Base-by-base conservation (phyloP, 2,329 filamentous ascomycete genomes). In the Penicillium concentricum region DNA sequence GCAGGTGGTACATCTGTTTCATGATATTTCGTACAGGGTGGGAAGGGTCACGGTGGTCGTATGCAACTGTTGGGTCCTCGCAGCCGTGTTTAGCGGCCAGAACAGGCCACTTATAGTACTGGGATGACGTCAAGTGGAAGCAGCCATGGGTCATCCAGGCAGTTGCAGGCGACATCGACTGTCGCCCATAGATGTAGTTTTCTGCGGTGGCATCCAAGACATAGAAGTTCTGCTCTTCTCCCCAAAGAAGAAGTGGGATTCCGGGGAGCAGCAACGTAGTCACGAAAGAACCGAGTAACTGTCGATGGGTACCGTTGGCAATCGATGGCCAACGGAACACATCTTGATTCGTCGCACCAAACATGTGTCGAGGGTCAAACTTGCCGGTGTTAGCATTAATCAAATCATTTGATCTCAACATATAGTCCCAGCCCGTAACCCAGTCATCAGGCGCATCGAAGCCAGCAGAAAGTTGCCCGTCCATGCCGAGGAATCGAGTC, bases 81-180 rank as follows among this genome's bases (percentile, higher is more conserved):
- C 85, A 88, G 8, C 84, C 86, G 26, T 74, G 59, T 2, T 76
- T 70, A 9, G 80, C 81, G 58, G 78, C 74, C 41, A 82, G 79
- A 35, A 85, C 67, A 0, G 84, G 85, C 74, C 84, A 84, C 2
- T 84, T 64, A 63, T 79, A 81, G 66, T 86, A 85, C 58, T 86
- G 82, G 2, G 78, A 78, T 35, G 81, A 81, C 12, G 78, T 75
- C 13, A 87, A 75, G 5, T 74, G 73, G 70, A 87, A 87, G 67
- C 85, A 88, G 3, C 86, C 85, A 64, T 88, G 85, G 32, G 79
- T 78, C 63, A 84, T 81, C 85, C 85, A 88, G 1, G 85, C 85
- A 3, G 79, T 80, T 2, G 82, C 77, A 10, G 84, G 78, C 5
- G 82, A 81, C 79, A 88, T 87, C 1, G 85, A 71, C 65, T 84